Evolutionary conservation across 306 rosid genomes (phyloP).

Genomic region (Cicer pinnatifidum): DNA sequence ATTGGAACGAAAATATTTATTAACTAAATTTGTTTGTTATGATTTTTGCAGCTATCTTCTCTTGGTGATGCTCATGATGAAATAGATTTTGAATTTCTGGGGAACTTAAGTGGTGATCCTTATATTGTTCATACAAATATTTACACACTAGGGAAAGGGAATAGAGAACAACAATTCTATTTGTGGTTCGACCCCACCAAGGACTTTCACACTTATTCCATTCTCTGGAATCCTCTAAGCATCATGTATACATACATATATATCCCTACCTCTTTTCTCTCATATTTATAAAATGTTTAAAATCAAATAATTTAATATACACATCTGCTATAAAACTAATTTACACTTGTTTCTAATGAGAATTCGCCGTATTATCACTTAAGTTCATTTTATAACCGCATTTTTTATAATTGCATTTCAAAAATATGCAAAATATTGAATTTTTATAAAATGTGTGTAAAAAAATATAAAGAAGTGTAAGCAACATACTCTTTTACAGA

Average conservation of each 20-base stretch:
- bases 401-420: no score
- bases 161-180: slow-evolving; percentile 66
- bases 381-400: no score
- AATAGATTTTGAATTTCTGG: slow-evolving; percentile 72
- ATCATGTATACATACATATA: slow-evolving; percentile 54
- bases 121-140: slow-evolving; percentile 68
- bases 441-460: no score
- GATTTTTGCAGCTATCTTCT: slow-evolving; percentile 55
- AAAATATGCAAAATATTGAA: no score
- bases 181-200: slow-evolving; percentile 78
- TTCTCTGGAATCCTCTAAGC: slow-evolving; percentile 69
- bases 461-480: no score
- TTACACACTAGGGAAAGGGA: slow-evolving; percentile 62
- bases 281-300: background rate
- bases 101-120: slow-evolving; percentile 71
- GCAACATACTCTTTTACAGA: no score
- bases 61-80: slow-evolving; percentile 62
- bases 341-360: no score
- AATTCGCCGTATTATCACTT: no score
- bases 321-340: no score
- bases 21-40: slow-evolving; percentile 1
- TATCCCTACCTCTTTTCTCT: slow-evolving; percentile 1
- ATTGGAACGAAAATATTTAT: background rate
- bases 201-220: slow-evolving; percentile 71
- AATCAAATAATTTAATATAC: background rate